Evolutionary conservation across 2,329 filamentous ascomycete species (phyloP).

Genomic region (Aschersonia sp.): DNA sequence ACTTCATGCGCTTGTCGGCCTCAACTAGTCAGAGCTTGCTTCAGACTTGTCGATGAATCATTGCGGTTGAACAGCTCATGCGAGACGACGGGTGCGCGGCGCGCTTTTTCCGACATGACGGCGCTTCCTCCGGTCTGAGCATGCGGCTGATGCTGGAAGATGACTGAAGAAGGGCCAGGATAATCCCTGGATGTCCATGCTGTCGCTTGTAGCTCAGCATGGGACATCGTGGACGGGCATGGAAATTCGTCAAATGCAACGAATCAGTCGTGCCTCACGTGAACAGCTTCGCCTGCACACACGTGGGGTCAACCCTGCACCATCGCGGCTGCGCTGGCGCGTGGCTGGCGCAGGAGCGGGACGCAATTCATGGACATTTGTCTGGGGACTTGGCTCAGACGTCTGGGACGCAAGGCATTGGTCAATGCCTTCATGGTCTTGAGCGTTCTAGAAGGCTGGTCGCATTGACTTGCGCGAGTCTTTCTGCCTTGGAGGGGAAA

Average conservation of each 20-base stretch:
- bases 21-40: too few species aligned
- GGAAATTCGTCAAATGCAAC: background rate
- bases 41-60: too few species aligned
- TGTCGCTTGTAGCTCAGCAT: background rate
- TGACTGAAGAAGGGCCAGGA: background rate
- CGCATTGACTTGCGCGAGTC: too few species aligned
- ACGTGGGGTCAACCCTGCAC: background rate
- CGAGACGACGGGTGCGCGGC: background rate
- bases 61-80: background rate
- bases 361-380: background rate
- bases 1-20: too few species aligned
- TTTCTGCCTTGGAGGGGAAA: too few species aligned
- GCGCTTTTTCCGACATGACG: background rate
- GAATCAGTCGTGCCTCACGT: background rate
- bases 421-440: background rate
- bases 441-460: too few species aligned
- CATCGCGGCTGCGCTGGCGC: background rate
- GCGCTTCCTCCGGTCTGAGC: conserved; percentile 1
- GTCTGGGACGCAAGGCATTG: background rate
- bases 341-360: background rate
- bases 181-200: background rate
- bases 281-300: background rate
- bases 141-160: background rate
- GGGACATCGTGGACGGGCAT: background rate
- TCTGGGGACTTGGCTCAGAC: background rate